phyloP scores from a whole-genome alignment of 148 eudicot species.

The Rhododendron mucronatum region DNA sequence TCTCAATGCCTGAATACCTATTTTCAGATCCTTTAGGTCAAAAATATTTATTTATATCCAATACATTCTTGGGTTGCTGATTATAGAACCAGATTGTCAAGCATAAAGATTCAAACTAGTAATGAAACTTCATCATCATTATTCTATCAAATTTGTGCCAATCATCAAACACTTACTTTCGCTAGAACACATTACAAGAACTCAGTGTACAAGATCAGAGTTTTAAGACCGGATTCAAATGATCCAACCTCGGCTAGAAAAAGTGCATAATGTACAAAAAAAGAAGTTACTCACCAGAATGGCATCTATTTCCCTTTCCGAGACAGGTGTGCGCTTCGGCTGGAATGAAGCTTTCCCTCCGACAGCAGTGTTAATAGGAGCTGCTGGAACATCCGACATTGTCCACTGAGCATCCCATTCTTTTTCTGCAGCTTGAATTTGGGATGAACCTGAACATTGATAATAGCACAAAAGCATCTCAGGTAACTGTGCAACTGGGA shows the following conservation, averaged over 20 bases:
- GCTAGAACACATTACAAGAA: neutral
- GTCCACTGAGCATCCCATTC: conserved; percentile 12
- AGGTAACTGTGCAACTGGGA: neutral
- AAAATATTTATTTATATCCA: neutral
- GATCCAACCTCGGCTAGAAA: neutral
- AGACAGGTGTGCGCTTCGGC: conserved; percentile 69
- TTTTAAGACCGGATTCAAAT: neutral
- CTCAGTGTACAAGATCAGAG: neutral
- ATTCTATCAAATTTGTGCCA: neutral
- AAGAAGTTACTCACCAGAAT: conserved; percentile 37
- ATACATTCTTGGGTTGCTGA: neutral
- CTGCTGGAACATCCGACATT: conserved; percentile 49
- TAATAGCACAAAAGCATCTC: neutral
- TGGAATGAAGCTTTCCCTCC: conserved; percentile 74
- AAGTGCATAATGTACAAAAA: neutral
- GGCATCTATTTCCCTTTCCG: conserved; percentile 63
- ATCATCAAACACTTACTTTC: neutral
- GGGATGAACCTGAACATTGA: conserved; percentile 22
- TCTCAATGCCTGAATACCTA: neutral
- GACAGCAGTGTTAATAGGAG: conserved; percentile 34
- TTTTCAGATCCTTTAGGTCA: neutral
- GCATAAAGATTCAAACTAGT: neutral
- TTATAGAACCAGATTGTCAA: neutral
- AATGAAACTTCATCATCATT: neutral
- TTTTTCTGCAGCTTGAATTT: conserved; percentile 24